Conservation (phyloP, 352 stramenopile species). For the Thraustotheca clavata region DNA sequence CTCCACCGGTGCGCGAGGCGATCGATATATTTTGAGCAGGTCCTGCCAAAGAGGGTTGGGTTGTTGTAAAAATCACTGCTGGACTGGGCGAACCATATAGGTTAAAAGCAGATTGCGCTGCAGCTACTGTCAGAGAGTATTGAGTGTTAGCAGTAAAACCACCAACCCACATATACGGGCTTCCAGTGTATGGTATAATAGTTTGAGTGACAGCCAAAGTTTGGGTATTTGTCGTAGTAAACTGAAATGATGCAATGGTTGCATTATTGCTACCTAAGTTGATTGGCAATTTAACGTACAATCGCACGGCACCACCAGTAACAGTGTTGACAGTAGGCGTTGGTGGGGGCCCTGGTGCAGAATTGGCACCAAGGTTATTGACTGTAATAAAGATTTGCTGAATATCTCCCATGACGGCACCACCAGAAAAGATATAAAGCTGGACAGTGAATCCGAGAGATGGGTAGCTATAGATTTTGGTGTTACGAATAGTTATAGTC, state of each 20-base stretch:
- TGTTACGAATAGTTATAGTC: constrained; percentile 46
- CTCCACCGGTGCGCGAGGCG: constrained; percentile 29
- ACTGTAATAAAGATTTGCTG: neutral
- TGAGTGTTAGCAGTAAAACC: constrained; percentile 27
- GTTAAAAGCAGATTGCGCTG: constrained; percentile 32
- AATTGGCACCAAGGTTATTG: neutral
- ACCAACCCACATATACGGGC: constrained; percentile 21
- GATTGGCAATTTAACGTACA: neutral
- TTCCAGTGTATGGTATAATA: constrained; percentile 22
- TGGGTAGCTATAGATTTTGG: constrained; percentile 25
- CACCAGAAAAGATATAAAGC: neutral
- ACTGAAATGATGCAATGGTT: constrained; percentile 31
- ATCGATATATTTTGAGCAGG: constrained; percentile 16
- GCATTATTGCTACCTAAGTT: constrained; percentile 3
- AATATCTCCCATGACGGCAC: neutral
- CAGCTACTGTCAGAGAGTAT: constrained; percentile 29
- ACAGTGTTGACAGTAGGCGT: neutral
- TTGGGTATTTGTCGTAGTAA: constrained; percentile 25
- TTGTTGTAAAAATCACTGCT: constrained; percentile 32
- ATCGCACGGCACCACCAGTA: neutral
- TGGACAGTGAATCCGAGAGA: neutral
- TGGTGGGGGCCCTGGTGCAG: neutral
- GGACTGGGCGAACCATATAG: constrained; percentile 33
- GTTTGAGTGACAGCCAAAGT: constrained; percentile 12
- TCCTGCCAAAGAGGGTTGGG: constrained; percentile 30